Evolutionary conservation across 768 basidiomycete genomes (phyloP), one percentile per base, ranked within the genome.

Genomic region (Tricholoma sp.): DNA sequence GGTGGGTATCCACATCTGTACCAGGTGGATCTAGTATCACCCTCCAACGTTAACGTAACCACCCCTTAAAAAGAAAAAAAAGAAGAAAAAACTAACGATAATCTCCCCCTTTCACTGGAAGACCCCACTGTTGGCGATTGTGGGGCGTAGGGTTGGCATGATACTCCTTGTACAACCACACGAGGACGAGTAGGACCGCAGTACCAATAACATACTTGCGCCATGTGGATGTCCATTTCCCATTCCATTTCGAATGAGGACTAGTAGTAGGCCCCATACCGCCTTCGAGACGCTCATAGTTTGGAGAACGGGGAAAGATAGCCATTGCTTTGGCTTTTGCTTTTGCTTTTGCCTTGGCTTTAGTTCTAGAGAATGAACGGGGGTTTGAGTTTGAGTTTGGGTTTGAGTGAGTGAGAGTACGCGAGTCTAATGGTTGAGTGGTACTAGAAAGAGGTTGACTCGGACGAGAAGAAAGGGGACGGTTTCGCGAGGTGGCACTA

Each of bases 201-300:
- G 83, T 85, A 3, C 76, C 86, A 6, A 89, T 67, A 3, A 79
- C 82, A 55, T 89, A 79, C 72, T 82, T 87, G 69, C 83, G 89
- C 88, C 88, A 90, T 18, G n/a, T n/a, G n/a, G n/a, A n/a, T n/a
- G 68, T 74, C 58, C 78, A 76, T 18, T 16, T n/a, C 47, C 27
- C 18, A 0, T 71, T 66, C 50, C 66, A 68, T 39, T 59, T 63
- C 22, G 56, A 61, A 16, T 41, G 60, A 21, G 60, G 59, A 19
- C 79, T 41, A 70, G n/a, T n/a, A n/a, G n/a, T 68, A 1, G 82
- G 79, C 4, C 85, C 84, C 69, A 82, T 75, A 14, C 84, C 84
- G 35, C 79, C 77, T 64, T 86, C 84, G 37, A 86, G 77, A 27
- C 83, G 79, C 56, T 85, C 83, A 66, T 83, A 86, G 66, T 77